Conservation (phyloP, 805 yeast genomes). For the Starmerella tilneyi region DNA sequence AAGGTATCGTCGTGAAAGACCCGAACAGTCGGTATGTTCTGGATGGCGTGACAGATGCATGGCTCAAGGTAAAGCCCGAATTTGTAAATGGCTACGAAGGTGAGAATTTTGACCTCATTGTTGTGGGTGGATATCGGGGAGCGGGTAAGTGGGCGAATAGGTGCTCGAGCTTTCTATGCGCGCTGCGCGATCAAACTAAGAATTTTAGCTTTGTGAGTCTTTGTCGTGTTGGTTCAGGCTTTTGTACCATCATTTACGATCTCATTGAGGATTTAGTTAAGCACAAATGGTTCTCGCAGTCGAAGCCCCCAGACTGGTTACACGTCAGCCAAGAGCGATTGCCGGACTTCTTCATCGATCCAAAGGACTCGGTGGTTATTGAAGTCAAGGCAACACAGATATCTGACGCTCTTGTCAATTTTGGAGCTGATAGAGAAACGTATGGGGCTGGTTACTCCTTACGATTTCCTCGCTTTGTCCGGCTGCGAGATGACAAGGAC, state of each 20-base stretch:
- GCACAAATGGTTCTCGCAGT: constrained; percentile 46
- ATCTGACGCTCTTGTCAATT: constrained; percentile 32
- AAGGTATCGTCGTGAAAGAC: constrained; percentile 73
- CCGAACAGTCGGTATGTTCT: constrained; percentile 48
- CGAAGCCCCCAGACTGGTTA: constrained; percentile 19
- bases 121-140: constrained; percentile 70
- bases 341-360: constrained; percentile 58
- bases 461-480: constrained; percentile 62
- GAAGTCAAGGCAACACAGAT: constrained; percentile 77
- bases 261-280: constrained; percentile 47
- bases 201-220: constrained; percentile 48
- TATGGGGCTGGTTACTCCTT: constrained; percentile 63
- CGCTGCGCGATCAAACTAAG: constrained; percentile 41
- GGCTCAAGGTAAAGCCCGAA: constrained; percentile 90
- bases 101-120: constrained; percentile 67
- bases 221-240: constrained; percentile 77
- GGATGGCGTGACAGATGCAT: constrained; percentile 51
- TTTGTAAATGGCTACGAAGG: constrained; percentile 70
- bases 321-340: constrained; percentile 9
- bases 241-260: constrained; percentile 51
- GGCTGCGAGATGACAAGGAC: constrained; percentile 59
- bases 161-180: constrained; percentile 57
- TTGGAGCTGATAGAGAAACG: constrained; percentile 25
- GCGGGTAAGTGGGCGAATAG: constrained; percentile 39
- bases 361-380: constrained; percentile 62